phyloP scores from a whole-genome alignment of 257 asterid genomes.

The Anisodus tanguticus region DNA sequence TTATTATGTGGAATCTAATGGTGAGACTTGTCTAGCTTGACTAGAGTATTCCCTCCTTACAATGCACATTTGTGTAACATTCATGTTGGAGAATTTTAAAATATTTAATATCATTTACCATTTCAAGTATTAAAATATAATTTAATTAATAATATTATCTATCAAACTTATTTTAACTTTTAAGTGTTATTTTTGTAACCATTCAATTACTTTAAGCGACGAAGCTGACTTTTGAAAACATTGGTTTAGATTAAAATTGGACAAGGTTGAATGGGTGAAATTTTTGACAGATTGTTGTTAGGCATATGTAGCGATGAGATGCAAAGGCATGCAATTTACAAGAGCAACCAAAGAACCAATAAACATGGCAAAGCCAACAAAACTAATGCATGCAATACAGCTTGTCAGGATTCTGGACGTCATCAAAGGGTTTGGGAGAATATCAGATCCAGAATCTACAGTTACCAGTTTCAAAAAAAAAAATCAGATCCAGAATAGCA shows the following conservation, averaged over 20 bases:
- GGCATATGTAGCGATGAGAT: neutral
- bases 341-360: no score
- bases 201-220: neutral
- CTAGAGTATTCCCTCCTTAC: constrained; percentile 10
- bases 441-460: no score
- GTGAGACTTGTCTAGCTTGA: neutral
- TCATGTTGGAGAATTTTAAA: neutral
- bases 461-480: no score
- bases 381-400: no score
- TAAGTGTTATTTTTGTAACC: neutral
- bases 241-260: neutral
- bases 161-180: neutral
- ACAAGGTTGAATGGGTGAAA: neutral
- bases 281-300: neutral
- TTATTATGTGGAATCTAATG: constrained; percentile 2
- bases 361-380: no score
- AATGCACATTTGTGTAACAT: constrained; percentile 4
- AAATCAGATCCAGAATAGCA: neutral
- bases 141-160: neutral
- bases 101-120: neutral
- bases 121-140: neutral
- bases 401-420: no score
- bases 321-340: neutral
- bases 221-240: neutral
- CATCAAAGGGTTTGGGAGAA: no score